phyloP scores from a whole-genome alignment of 192 early-diverging fungal species.

The Backusella westeae region DNA sequence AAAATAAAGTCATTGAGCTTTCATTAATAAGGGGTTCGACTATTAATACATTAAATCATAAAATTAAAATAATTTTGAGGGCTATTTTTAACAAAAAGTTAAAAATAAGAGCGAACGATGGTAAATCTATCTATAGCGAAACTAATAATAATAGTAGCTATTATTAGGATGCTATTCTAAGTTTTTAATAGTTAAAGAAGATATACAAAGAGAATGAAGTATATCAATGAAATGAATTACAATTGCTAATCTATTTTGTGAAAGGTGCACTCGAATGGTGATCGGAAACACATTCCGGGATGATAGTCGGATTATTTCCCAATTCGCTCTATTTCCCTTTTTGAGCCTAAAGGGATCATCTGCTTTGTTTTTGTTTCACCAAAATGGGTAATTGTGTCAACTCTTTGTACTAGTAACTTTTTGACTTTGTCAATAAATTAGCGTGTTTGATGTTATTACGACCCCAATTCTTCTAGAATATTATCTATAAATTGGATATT shows the following conservation, averaged over 20 bases:
- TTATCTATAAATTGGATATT: not conserved
- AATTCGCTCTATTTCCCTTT: not conserved
- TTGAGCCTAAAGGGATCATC: not conserved
- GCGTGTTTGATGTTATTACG: not conserved
- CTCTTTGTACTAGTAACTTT: not conserved
- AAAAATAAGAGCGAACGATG: slow-evolving; percentile 1
- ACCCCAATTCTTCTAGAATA: not conserved
- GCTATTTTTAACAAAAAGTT: slow-evolving; percentile 9
- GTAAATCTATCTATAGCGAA: not conserved
- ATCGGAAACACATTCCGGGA: not conserved
- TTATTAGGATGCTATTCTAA: not conserved
- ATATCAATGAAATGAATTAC: not conserved
- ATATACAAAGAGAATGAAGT: not conserved
- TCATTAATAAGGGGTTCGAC: not conserved
- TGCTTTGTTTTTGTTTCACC: not conserved
- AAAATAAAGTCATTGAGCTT: not conserved
- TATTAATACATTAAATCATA: not conserved
- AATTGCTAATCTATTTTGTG: not conserved
- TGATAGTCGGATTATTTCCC: not conserved
- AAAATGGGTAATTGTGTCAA: not conserved
- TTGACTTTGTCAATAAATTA: not conserved
- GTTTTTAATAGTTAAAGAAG: not conserved
- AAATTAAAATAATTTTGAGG: not conserved
- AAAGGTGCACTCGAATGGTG: not conserved
- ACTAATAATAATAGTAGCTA: not conserved